Evolutionary conservation across 495 filamentous ascomycete genomes (phyloP).

Genomic region (Penicillium bialowiezense): DNA sequence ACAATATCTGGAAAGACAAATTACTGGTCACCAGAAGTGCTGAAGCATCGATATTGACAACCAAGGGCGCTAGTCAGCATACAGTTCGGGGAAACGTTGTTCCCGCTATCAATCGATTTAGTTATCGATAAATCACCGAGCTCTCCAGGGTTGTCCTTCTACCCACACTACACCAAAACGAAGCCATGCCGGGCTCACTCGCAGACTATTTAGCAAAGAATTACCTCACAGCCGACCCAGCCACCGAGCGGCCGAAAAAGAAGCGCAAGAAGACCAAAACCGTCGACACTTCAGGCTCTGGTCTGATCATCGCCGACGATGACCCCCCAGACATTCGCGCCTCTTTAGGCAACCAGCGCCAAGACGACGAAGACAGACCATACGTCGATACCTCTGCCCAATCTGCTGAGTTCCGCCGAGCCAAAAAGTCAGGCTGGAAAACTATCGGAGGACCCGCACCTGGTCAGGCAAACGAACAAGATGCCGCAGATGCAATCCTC

Average conservation of each 20-base stretch:
- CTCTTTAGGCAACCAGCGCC: slow-evolving; percentile 26
- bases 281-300: slow-evolving; percentile 46
- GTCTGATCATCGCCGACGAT: slow-evolving; percentile 89
- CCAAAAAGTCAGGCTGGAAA: slow-evolving; percentile 79
- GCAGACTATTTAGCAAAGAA: slow-evolving; percentile 90
- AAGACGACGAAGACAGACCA: slow-evolving; percentile 45
- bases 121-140: slow-evolving; percentile 21
- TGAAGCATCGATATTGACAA: not conserved
- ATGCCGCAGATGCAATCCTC: slow-evolving; percentile 79
- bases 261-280: slow-evolving; percentile 85
- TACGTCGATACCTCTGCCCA: slow-evolving; percentile 46
- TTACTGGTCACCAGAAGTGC: too few relatives aligned
- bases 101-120: slow-evolving; percentile 24
- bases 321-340: slow-evolving; percentile 72
- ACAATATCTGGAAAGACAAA: too few relatives aligned
- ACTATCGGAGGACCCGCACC: slow-evolving; percentile 52
- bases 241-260: slow-evolving; percentile 58
- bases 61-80: slow-evolving; percentile 8
- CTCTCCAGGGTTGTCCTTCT: not conserved
- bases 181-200: slow-evolving; percentile 48
- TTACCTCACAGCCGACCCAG: slow-evolving; percentile 77
- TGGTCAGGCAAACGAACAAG: slow-evolving; percentile 50
- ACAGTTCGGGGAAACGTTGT: slow-evolving; percentile 19
- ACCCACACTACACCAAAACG: not conserved
- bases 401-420: slow-evolving; percentile 69